phyloP scores from a whole-genome alignment of 2,329 filamentous ascomycete genomes.

The Aspergillus puulaauensis region DNA sequence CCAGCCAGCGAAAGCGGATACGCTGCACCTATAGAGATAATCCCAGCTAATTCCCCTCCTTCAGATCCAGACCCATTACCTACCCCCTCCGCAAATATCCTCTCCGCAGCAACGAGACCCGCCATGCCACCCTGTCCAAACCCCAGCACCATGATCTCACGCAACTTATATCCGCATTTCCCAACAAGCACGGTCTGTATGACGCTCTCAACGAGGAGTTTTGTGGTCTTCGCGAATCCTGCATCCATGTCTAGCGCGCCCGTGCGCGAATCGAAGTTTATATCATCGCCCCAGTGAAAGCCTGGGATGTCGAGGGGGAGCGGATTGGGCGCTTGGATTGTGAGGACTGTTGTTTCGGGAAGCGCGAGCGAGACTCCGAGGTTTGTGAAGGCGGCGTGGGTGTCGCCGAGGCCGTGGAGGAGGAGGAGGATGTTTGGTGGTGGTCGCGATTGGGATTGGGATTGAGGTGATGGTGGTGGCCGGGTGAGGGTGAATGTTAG shows the following conservation, averaged over 20 bases:
- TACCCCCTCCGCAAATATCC: constrained; percentile 27
- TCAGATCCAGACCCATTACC: not conserved
- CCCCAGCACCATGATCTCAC: constrained; percentile 64
- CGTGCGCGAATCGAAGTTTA: constrained; percentile 52
- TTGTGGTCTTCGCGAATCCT: constrained; percentile 55
- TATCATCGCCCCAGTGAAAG: constrained; percentile 70
- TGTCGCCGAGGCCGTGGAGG: constrained; percentile 82
- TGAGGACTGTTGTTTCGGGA: constrained; percentile 73
- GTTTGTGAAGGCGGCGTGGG: constrained; percentile 63
- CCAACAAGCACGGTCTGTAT: constrained; percentile 53
- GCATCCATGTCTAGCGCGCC: constrained; percentile 62
- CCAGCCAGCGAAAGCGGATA: constrained; percentile 39
- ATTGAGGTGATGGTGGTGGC: constrained; percentile 36
- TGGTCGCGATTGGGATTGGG: constrained; percentile 46
- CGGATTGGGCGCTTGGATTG: constrained; percentile 68
- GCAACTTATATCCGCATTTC: constrained; percentile 59
- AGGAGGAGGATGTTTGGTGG: constrained; percentile 76
- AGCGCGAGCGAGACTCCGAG: constrained; percentile 70
- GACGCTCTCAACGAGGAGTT: constrained; percentile 51
- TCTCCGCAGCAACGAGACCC: constrained; percentile 57
- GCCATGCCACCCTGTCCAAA: constrained; percentile 68
- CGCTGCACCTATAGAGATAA: constrained; percentile 45
- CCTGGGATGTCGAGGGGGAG: constrained; percentile 69
- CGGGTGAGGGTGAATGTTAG: constrained; percentile 39
- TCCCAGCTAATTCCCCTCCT: constrained; percentile 27